Evolutionary conservation across 352 stramenopile genomes (phyloP).

Genomic region (Phytopythium litorale): DNA sequence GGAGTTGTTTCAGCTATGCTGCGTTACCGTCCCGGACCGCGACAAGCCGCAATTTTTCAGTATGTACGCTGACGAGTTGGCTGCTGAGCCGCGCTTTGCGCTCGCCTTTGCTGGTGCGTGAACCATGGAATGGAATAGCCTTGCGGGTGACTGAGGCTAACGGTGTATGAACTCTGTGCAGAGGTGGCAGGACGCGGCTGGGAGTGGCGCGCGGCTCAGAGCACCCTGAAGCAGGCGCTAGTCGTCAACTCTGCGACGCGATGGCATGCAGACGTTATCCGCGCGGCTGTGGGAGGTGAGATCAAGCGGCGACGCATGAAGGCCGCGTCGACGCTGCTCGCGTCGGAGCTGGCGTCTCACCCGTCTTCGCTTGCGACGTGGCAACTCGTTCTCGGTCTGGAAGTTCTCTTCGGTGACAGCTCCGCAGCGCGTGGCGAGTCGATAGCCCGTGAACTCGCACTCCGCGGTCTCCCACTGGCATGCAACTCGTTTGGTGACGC

Average conservation of each 20-base stretch:
- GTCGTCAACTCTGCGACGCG: conserved; percentile 18
- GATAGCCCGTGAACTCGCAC: conserved; percentile 29
- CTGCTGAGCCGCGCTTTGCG: conserved; percentile 33
- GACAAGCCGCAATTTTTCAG: conserved; percentile 32
- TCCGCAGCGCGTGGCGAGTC: conserved; percentile 14
- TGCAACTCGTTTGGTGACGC: conserved; percentile 31
- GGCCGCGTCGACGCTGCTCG: conserved; percentile 28
- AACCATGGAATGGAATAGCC: neutral
- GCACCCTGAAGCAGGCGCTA: conserved; percentile 30
- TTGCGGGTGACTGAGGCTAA: conserved; percentile 2
- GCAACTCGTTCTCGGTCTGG: conserved; percentile 41
- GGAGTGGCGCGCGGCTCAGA: conserved; percentile 40
- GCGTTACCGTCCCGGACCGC: conserved; percentile 15
- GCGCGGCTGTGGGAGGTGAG: conserved; percentile 37
- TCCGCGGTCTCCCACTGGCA: conserved; percentile 25
- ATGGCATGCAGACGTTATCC: conserved; percentile 22
- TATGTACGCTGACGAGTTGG: conserved; percentile 25
- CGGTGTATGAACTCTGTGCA: conserved; percentile 8
- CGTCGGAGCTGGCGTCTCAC: conserved; percentile 26
- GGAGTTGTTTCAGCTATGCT: conserved; percentile 39
- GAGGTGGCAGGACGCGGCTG: conserved; percentile 38
- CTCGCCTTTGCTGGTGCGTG: conserved; percentile 39
- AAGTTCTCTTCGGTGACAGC: conserved; percentile 52
- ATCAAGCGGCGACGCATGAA: conserved; percentile 38
- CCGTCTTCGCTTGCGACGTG: conserved; percentile 39